phyloP scores from a whole-genome alignment of 1,284 basidiomycete species.

The Ustilago trichophora region DNA sequence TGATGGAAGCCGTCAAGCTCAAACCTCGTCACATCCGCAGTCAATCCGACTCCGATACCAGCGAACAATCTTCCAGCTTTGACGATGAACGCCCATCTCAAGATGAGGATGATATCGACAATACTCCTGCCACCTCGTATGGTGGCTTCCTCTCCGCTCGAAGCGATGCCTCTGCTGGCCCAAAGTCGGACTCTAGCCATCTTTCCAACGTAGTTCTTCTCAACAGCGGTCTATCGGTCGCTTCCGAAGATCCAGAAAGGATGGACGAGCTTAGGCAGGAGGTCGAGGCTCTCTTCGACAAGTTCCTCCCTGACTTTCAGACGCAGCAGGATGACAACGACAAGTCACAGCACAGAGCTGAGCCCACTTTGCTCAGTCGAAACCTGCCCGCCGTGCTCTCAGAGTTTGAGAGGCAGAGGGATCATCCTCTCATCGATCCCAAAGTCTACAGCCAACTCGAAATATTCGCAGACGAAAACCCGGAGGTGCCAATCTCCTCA shows the following conservation, averaged over 20 bases:
- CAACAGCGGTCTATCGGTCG: conserved; percentile 19
- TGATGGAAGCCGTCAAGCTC: conserved; percentile 33
- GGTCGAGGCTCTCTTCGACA: conserved; percentile 37
- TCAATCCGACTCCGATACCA: conserved; percentile 25
- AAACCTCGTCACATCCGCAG: conserved; percentile 19
- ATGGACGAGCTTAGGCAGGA: conserved; percentile 28
- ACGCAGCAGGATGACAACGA: conserved; percentile 16
- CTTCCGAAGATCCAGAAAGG: conserved; percentile 25
- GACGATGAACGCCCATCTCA: conserved; percentile 35
- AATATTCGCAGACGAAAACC: conserved; percentile 31
- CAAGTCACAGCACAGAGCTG: not conserved
- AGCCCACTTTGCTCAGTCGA: conserved; percentile 36
- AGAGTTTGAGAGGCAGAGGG: conserved; percentile 37
- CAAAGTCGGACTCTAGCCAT: conserved; percentile 27
- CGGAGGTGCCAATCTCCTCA: conserved; percentile 39
- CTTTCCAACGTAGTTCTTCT: conserved; percentile 17
- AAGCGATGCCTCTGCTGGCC: conserved; percentile 20
- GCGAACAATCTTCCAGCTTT: conserved; percentile 34
- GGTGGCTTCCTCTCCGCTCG: conserved; percentile 24
- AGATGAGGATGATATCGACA: conserved; percentile 43
- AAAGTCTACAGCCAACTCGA: conserved; percentile 33
- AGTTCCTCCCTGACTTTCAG: conserved; percentile 31
- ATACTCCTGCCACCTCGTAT: conserved; percentile 42
- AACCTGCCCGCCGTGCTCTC: conserved; percentile 40
- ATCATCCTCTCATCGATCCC: conserved; percentile 36